phyloP scores from a whole-genome alignment of 2,329 filamentous ascomycete species.

The Gaeumannomyces tritici region DNA sequence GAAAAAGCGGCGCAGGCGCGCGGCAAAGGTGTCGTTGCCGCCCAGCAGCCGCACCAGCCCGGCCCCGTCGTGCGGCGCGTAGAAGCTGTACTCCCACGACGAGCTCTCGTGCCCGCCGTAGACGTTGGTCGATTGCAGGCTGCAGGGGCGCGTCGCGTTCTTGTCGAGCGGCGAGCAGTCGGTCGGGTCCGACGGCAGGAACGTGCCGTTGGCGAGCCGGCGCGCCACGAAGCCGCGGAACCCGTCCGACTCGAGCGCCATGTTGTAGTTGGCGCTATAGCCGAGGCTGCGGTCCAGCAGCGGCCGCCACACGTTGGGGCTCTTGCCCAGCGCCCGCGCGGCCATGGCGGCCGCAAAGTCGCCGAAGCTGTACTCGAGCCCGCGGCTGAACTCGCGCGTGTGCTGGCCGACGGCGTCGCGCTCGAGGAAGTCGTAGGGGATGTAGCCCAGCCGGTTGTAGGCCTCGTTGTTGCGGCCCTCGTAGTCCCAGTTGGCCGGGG shows the following conservation, averaged over 20 bases:
- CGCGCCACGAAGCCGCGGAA: constrained; percentile 61
- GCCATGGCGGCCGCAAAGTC: constrained; percentile 1
- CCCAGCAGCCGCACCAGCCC: constrained; percentile 43
- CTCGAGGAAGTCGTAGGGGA: background rate
- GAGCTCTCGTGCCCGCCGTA: constrained; percentile 63
- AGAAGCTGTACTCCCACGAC: constrained; percentile 61
- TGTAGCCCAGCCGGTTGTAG: constrained; percentile 24
- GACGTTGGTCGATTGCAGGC: constrained; percentile 21
- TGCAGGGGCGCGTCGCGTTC: constrained; percentile 8
- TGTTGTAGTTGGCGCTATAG: constrained; percentile 2
- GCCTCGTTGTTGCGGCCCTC: constrained; percentile 60
- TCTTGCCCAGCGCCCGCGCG: background rate
- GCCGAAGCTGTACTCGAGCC: background rate
- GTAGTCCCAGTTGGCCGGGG: constrained; percentile 38
- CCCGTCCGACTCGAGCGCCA: constrained; percentile 35
- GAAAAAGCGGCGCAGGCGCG: constrained; percentile 48
- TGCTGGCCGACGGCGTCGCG: constrained; percentile 46
- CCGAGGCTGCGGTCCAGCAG: constrained; percentile 1
- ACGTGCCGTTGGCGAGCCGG: constrained; percentile 53
- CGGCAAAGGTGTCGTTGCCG: constrained; percentile 37
- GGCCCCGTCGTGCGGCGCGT: constrained; percentile 29
- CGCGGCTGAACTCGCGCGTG: constrained; percentile 3
- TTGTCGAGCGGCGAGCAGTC: constrained; percentile 45
- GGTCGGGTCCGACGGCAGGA: constrained; percentile 55
- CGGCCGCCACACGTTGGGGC: background rate